Evolutionary conservation across 176 grass and related monocot species (phyloP), one percentile per base, ranked within the genome.

Genomic region (Pharus latifolius): DNA sequence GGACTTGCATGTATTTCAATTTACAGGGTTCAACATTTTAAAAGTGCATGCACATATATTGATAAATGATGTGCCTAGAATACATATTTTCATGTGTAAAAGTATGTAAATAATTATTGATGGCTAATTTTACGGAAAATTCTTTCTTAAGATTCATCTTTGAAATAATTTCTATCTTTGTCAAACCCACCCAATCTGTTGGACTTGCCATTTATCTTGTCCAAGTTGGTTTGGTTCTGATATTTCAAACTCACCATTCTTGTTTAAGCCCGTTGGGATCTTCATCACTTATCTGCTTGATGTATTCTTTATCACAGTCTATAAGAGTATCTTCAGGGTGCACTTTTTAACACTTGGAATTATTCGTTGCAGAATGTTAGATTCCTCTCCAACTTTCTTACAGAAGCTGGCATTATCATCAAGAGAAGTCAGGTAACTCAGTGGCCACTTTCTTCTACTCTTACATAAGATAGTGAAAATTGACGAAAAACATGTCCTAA

Each of bases 351-450:
- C 56, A 51, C 35, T 41, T 45, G 10, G 15, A 67, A 56, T 67
- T 75, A 38, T 86, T 72, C 50, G 15, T 56, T 80, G 80, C 89
- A 97, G 89, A 97, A 92, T 54, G 83, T 92, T 71, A 85, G 93
- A 90, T 97, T 97, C 38, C 86, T 97, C 31, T 44, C 89, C 6
- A 90, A 92, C 54, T 97, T 97, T 53, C 46, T 97, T 63, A 97
- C 93, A 40, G 93, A 97, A 82, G 89, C 93, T 52, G 93, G 83
- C 48, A 97, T 97, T 75, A 92, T 97, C 60, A 90, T 92, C 53
- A 97, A 90, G 65, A 97, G 93, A 72, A 97, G 75, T 58, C 86
- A 97, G 80, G 93, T 92, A 84, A 90, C 5, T 38, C n/a, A n/a
- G n/a, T n/a, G n/a, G n/a, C n/a, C n/a, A n/a, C n/a, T n/a, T 48